Evolutionary conservation across 1,284 basidiomycete genomes (phyloP).

Genomic region (Melampsora americana): DNA sequence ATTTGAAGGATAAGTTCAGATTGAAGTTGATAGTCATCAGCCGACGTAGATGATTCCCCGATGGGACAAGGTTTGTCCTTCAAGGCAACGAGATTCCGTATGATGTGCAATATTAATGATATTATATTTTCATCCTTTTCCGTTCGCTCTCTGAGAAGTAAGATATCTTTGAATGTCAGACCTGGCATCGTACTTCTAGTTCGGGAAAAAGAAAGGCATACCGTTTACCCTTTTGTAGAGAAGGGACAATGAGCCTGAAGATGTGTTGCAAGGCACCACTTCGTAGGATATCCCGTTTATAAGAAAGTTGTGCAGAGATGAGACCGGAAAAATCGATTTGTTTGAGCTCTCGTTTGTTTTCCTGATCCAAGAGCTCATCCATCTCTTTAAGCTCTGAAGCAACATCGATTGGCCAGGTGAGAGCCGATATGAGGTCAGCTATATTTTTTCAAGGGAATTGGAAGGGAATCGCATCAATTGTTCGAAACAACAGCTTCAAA

Average conservation of each 20-base stretch:
- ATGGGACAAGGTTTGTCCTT: slow-evolving; percentile 65
- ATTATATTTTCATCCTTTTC: slow-evolving; percentile 79
- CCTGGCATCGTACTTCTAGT: neutral
- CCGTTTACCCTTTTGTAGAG: slow-evolving; percentile 54
- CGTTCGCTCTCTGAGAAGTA: slow-evolving; percentile 60
- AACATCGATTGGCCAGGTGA: slow-evolving; percentile 96
- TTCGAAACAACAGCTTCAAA: neutral
- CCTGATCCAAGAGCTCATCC: slow-evolving; percentile 57
- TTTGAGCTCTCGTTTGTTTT: slow-evolving; percentile 64
- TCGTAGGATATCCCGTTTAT: slow-evolving; percentile 64
- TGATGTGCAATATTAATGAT: slow-evolving; percentile 78
- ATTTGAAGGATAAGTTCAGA: slow-evolving; percentile 70
- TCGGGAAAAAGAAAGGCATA: slow-evolving; percentile 44
- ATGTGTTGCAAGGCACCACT: slow-evolving; percentile 52
- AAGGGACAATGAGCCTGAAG: slow-evolving; percentile 54
- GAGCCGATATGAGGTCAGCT: slow-evolving; percentile 81
- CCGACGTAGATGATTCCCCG: slow-evolving; percentile 64
- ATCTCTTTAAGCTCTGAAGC: slow-evolving; percentile 85
- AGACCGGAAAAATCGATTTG: slow-evolving; percentile 82
- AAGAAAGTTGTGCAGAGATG: slow-evolving; percentile 72
- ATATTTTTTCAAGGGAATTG: neutral
- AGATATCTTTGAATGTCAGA: neutral
- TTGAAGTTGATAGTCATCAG: slow-evolving; percentile 47
- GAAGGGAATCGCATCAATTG: neutral
- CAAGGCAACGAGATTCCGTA: slow-evolving; percentile 86